A percentile compares a stretch with the other conserved stretches of the same genome.
phyloP scores from a whole-genome alignment of 2,329 filamentous ascomycete species.

The Exophiala sideris region DNA sequence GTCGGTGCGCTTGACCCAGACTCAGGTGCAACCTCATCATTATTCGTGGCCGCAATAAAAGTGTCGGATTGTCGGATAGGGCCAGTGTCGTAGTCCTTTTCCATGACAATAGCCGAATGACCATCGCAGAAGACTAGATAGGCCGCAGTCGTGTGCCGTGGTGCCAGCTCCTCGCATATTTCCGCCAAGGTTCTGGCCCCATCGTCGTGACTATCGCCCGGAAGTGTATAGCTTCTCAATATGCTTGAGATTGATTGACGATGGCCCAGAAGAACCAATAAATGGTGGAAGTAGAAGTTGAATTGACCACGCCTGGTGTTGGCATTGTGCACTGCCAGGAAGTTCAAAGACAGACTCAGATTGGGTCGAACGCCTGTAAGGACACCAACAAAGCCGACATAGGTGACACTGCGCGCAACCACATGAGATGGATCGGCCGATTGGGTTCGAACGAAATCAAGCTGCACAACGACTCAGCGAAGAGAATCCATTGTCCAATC shows the following conservation, averaged over 20 bases:
- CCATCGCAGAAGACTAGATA: conserved; percentile 58
- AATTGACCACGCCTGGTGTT: conserved; percentile 35
- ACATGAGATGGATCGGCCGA: conserved; percentile 33
- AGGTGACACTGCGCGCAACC: conserved; percentile 47
- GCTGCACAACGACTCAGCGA: conserved; percentile 49
- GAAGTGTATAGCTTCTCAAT: conserved; percentile 36
- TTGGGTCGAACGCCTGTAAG: conserved; percentile 47
- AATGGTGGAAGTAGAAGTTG: conserved; percentile 47
- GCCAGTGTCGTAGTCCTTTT: conserved; percentile 54
- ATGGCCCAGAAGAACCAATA: conserved; percentile 53
- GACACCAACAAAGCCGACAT: conserved; percentile 51
- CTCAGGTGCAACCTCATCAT: conserved; percentile 41
- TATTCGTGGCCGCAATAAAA: conserved; percentile 58
- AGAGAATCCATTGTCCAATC: conserved; percentile 56
- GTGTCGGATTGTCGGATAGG: conserved; percentile 43
- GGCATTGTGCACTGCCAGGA: conserved; percentile 46
- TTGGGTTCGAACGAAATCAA: conserved; percentile 45
- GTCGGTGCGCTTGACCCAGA: conserved; percentile 23
- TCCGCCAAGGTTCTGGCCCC: conserved; percentile 22
- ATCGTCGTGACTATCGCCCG: conserved; percentile 6
- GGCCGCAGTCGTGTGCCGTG: conserved; percentile 49
- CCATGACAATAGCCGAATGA: conserved; percentile 46
- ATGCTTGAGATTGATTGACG: conserved; percentile 53
- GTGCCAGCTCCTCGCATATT: conserved; percentile 30
- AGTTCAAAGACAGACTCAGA: conserved; percentile 51